Percentiles rank a stretch among this genome's conserved stretches.
These are phyloP conservation scores for Podospora bellae-mahoneyi DNA, from an alignment of 495 filamentous ascomycete genomes.

Conservation along the genomic window DNA sequence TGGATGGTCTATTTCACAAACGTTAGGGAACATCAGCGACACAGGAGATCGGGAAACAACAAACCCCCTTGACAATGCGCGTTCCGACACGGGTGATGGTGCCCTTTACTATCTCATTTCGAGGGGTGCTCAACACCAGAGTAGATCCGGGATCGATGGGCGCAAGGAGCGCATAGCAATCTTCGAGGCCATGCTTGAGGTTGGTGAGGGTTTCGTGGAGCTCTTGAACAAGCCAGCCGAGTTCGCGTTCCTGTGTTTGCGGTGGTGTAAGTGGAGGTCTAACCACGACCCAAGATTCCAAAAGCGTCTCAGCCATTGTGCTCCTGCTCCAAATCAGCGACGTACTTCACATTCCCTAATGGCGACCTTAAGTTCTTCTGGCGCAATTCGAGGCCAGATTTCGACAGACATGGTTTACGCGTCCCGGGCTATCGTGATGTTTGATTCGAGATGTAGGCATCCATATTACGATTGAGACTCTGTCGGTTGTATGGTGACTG, in stretches of 20 bases:
- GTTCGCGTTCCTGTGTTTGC: conserved; percentile 62
- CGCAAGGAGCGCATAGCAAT: conserved; percentile 79
- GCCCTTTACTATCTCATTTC: conserved; percentile 88
- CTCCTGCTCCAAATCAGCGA: not conserved
- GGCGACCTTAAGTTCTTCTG: conserved; percentile 60
- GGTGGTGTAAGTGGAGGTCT: conserved; percentile 12
- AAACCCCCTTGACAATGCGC: conserved; percentile 70
- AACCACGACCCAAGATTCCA: conserved; percentile 38
- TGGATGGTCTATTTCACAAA: conserved; percentile 36
- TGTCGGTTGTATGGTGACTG: not conserved
- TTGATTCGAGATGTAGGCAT: conserved; percentile 29
- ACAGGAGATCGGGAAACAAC: conserved; percentile 26
- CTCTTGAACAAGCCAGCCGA: conserved; percentile 80
- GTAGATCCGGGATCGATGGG: conserved; percentile 80
- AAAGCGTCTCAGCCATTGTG: conserved; percentile 9
- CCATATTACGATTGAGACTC: conserved; percentile 28
- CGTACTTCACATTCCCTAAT: conserved; percentile 67
- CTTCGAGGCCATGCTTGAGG: conserved; percentile 79
- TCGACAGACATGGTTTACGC: conserved; percentile 63
- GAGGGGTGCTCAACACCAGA: conserved; percentile 78
- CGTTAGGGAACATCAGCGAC: conserved; percentile 17
- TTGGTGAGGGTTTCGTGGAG: conserved; percentile 73
- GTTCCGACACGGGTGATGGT: conserved; percentile 79
- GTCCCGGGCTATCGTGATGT: conserved; percentile 19
- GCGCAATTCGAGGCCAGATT: conserved; percentile 69